Percentiles rank a stretch among this genome's conserved stretches.
phyloP scores from a whole-genome alignment of 192 early-diverging fungal species.

The Coemansia sp. region DNA sequence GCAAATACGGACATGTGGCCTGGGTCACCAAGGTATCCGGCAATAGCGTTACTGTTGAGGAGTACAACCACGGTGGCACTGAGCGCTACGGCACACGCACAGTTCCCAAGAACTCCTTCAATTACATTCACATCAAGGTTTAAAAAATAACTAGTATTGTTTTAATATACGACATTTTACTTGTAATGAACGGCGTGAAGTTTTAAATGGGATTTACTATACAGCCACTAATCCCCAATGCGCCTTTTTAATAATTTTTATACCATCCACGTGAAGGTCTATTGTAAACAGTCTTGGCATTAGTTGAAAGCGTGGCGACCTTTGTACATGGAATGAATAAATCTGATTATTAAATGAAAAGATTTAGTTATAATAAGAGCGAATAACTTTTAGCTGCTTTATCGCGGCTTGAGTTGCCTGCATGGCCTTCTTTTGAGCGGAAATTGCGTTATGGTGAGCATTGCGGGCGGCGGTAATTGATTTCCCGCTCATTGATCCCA shows the following conservation, averaged over 20 bases:
- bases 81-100: conserved; percentile 15
- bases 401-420: background rate
- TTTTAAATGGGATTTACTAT: too few relatives aligned
- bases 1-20: conserved; percentile 29
- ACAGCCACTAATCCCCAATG: too few relatives aligned
- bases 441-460: background rate
- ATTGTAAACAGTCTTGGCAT: too few relatives aligned
- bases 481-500: conserved; percentile 4
- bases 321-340: too few relatives aligned
- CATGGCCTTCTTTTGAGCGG: conserved; percentile 8
- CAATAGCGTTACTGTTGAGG: conserved; percentile 28
- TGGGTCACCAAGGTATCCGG: conserved; percentile 46
- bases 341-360: too few relatives aligned
- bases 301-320: too few relatives aligned
- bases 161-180: too few relatives aligned
- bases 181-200: too few relatives aligned
- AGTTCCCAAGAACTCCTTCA: conserved; percentile 8
- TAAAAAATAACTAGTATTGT: too few relatives aligned
- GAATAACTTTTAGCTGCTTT: background rate
- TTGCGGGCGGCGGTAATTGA: conserved; percentile 1
- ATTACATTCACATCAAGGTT: conserved; percentile 36
- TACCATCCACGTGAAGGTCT: too few relatives aligned
- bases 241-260: too few relatives aligned
- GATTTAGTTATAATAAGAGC: too few relatives aligned
- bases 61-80: conserved; percentile 23